Conservation (phyloP, 441 rosid species). For the Eutrema salsugineum region DNA sequence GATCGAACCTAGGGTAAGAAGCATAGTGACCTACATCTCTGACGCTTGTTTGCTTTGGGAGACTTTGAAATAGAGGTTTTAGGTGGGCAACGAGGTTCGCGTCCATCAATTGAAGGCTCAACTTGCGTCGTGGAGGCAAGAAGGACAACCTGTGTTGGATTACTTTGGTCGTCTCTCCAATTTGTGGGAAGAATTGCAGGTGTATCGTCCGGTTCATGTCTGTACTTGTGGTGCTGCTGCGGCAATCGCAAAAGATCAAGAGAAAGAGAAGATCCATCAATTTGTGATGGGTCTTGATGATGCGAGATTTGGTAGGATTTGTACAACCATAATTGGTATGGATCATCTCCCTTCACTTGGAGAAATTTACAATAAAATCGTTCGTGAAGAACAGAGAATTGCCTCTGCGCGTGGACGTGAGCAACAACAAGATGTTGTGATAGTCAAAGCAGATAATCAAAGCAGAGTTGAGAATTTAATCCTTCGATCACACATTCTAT, state of each 20-base stretch:
- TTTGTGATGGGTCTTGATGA: neutral
- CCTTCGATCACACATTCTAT: neutral
- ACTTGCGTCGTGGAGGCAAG: neutral
- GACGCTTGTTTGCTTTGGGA: too few species aligned
- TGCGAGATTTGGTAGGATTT: neutral
- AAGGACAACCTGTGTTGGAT: neutral
- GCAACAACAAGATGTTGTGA: too few species aligned
- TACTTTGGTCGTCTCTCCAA: neutral
- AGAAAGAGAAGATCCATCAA: neutral
- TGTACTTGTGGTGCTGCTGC: neutral
- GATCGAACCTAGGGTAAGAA: too few species aligned
- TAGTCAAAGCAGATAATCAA: too few species aligned
- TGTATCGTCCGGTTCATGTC: neutral
- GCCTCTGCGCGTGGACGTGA: neutral
- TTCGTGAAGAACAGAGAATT: neutral
- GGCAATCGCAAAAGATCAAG: neutral
- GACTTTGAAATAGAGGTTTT: slow-evolving; percentile 38
- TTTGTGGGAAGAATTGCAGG: neutral
- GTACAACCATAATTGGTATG: neutral
- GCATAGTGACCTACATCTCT: too few species aligned
- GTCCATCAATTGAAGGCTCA: neutral
- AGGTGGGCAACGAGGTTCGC: neutral
- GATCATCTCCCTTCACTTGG: neutral
- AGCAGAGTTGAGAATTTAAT: too few species aligned
- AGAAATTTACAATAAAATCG: neutral